Evolutionary conservation across 768 basidiomycete genomes (phyloP).

Genomic region (Mycena pura): DNA sequence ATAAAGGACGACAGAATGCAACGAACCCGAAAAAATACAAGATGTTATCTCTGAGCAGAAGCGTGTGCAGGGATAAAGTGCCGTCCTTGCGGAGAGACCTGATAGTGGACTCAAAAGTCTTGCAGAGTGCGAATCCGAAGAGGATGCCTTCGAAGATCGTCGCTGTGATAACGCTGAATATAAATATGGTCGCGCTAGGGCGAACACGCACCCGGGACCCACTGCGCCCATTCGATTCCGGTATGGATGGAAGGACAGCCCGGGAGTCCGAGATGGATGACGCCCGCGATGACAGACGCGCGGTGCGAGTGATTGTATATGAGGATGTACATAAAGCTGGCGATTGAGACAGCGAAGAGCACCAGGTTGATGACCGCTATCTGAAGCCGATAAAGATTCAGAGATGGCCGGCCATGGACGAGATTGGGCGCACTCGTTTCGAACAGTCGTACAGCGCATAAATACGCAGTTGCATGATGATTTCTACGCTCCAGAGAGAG

Average conservation of each 20-base stretch:
- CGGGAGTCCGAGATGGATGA: constrained; percentile 43
- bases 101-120: constrained; percentile 35
- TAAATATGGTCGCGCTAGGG: too few species aligned
- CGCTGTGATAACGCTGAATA: constrained; percentile 2
- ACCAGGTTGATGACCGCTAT: constrained; percentile 45
- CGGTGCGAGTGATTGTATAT: constrained; percentile 44
- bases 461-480: constrained; percentile 54
- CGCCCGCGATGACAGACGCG: constrained; percentile 42
- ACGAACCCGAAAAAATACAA: constrained; percentile 51
- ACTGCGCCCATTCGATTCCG: constrained; percentile 51
- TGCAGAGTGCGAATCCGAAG: constrained; percentile 48
- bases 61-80: constrained; percentile 38
- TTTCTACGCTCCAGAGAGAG: constrained; percentile 55
- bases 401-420: too few species aligned
- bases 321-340: constrained; percentile 49
- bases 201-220: constrained; percentile 47
- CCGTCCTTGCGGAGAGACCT: constrained; percentile 32
- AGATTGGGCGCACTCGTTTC: constrained; percentile 43
- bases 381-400: too few species aligned
- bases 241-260: constrained; percentile 51
- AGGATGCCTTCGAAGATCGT: constrained; percentile 48
- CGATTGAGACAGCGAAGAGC: constrained; percentile 49
- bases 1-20: background rate
- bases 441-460: constrained; percentile 51
- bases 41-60: constrained; percentile 52